Evolutionary conservation across 345 rosid genomes (phyloP).

Genomic region (Raphanus raphanistrum): DNA sequence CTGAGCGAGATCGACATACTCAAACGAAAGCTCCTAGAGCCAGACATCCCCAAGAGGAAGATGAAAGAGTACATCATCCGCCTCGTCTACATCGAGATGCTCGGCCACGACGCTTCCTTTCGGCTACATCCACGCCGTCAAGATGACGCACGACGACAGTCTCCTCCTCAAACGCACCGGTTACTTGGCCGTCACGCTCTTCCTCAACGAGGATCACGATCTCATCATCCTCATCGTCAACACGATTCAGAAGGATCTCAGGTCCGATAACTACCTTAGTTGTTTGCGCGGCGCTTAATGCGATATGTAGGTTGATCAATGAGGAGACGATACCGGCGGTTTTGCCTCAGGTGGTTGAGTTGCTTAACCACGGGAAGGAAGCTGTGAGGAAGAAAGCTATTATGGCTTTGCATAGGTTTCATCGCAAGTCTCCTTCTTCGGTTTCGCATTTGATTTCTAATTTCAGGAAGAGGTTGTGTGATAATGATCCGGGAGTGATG

Average conservation of each 20-base stretch:
- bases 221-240: slow-evolving; percentile 89
- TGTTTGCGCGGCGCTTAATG: slow-evolving; percentile 88
- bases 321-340: slow-evolving; percentile 99
- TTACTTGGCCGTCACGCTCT: slow-evolving; percentile 89
- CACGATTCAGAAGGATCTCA: slow-evolving; percentile 96
- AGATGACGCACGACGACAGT: slow-evolving; percentile 95
- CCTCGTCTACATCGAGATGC: slow-evolving; percentile 91
- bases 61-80: slow-evolving; percentile 95
- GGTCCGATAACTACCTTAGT: slow-evolving; percentile 82
- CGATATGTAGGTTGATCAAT: slow-evolving; percentile 88
- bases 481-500: slow-evolving; percentile 98
- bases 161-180: slow-evolving; percentile 88
- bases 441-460: slow-evolving; percentile 84
- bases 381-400: slow-evolving; percentile 95
- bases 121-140: slow-evolving; percentile 97
- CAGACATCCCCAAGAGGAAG: slow-evolving; percentile 88
- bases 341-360: slow-evolving; percentile 86
- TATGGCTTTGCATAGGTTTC: slow-evolving; percentile 93
- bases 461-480: slow-evolving; percentile 91
- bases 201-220: slow-evolving; percentile 93
- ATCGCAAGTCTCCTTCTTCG: slow-evolving; percentile 87
- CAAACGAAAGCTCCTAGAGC: slow-evolving; percentile 80
- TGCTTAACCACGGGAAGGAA: slow-evolving; percentile 81
- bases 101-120: slow-evolving; percentile 98
- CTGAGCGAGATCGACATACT: slow-evolving; percentile 87